Base-by-base conservation (phyloP, 257 asterid genomes). In the Plantago major region DNA sequence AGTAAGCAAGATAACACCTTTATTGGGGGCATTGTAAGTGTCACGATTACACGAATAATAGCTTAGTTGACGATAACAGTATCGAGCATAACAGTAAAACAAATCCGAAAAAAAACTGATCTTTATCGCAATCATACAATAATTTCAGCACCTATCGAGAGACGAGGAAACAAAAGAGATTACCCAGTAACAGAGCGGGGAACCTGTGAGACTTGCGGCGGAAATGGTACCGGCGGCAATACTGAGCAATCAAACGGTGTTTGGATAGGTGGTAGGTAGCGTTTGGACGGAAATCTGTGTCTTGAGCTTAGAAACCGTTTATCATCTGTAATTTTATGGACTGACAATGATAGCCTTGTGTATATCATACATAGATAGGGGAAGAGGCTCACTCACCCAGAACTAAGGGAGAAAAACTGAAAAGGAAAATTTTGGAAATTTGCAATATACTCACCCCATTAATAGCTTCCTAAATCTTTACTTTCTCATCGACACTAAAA, bases 161-260 rank as follows among this genome's bases (percentile, higher is more conserved):
- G 17, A 3, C 45, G 51, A 7, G 14, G 40, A 33, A 33, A 33
- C 7, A 33, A 67, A 46, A 56, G 52, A 60, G 51, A 70, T 26
- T 58, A 53, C 71, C 83, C 80, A 71, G 65, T 30, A 61, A 71
- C 22, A 50, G 26, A n/a, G 22, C 18, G 62, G 57, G 68, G 70
- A 43, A 63, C 2, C 22, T 40, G 6, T 7, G 40, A 33, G 64
- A 56, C 42, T 49, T 55, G 54, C 53, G 22, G 44, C 2, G 58
- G 58, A 19, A 52, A 52, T 18, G 58, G 9, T 52, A 9, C 19
- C 11, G 50, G 15, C 51, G 51, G 58, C 58, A 37, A n/a, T n/a
- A 6, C 58, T 51, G 11, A 22, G 18, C 16, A 26, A 26, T 14
- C 30, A 49, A 22, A 49, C 55, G 55, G 53, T 47, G 53, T 3